Conservation (phyloP, 257 asterid genomes). For the Handroanthus guayacan region DNA sequence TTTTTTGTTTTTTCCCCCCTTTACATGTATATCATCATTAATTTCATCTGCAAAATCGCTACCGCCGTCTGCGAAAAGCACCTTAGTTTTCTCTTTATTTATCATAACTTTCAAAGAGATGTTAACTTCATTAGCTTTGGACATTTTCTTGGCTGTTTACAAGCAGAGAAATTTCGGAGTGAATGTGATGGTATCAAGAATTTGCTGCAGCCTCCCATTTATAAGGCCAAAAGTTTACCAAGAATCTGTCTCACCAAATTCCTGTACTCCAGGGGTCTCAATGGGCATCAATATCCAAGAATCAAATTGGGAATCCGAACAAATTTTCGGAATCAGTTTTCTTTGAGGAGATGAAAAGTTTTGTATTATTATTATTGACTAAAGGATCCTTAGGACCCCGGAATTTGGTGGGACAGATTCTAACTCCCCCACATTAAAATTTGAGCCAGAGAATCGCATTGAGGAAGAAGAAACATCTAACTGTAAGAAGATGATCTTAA, state of each 20-base stretch:
- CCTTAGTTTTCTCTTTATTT: slow-evolving; percentile 34
- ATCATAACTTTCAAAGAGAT: slow-evolving; percentile 33
- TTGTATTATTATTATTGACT: no score
- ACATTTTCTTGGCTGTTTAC: not conserved
- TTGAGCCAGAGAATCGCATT: no score
- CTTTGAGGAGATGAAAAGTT: no score
- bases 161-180: not conserved
- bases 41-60: slow-evolving; percentile 40
- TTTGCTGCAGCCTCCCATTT: not conserved
- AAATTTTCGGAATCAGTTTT: no score
- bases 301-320: no score
- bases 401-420: not conserved
- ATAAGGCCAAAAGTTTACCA: no score
- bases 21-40: no score
- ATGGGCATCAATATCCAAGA: no score
- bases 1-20: no score
- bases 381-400: no score
- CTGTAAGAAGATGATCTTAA: slow-evolving; percentile 28
- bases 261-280: not conserved
- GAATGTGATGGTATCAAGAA: not conserved
- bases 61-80: slow-evolving; percentile 37
- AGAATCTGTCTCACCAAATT: not conserved
- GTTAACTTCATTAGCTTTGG: not conserved
- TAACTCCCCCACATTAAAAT: no score
- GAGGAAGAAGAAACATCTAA: not conserved